Evolutionary conservation across 106 monocot genomes (phyloP).

Genomic region (Gastrodia elata): DNA sequence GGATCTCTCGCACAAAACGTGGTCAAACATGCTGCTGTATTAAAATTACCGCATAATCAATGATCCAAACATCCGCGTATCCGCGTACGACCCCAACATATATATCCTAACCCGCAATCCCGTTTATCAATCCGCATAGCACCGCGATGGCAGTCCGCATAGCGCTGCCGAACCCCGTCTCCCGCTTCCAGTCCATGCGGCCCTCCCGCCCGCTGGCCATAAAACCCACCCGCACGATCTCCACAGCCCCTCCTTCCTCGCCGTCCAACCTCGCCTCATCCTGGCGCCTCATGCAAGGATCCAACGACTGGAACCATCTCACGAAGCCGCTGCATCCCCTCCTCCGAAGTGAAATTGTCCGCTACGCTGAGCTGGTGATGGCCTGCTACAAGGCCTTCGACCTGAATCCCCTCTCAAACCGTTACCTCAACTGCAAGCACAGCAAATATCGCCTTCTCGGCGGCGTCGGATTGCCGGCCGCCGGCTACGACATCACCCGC

Average conservation of each 20-base stretch:
- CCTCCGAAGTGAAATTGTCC: constrained; percentile 37
- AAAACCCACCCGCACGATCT: neutral
- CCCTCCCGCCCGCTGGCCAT: neutral
- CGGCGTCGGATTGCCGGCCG: constrained; percentile 13
- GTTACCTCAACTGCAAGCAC: constrained; percentile 50
- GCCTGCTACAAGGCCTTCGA: constrained; percentile 56
- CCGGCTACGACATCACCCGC: constrained; percentile 35
- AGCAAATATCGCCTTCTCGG: constrained; percentile 23
- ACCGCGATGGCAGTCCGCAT: neutral
- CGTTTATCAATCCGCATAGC: neutral
- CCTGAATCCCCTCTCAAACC: constrained; percentile 32
- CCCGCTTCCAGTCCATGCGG: neutral
- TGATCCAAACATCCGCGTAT: neutral
- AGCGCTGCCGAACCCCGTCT: neutral
- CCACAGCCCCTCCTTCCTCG: neutral
- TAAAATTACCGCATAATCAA: neutral
- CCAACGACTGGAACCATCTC: constrained; percentile 35
- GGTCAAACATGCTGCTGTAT: no score
- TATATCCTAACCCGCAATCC: neutral
- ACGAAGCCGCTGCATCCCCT: constrained; percentile 31
- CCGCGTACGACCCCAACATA: neutral
- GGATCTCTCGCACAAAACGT: no score
- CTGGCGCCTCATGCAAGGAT: constrained; percentile 53
- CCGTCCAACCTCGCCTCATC: constrained; percentile 2
- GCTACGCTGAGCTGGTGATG: constrained; percentile 36